Evolutionary conservation across 2,329 filamentous ascomycete genomes (phyloP).

Genomic region (Colletotrichum paranaense): DNA sequence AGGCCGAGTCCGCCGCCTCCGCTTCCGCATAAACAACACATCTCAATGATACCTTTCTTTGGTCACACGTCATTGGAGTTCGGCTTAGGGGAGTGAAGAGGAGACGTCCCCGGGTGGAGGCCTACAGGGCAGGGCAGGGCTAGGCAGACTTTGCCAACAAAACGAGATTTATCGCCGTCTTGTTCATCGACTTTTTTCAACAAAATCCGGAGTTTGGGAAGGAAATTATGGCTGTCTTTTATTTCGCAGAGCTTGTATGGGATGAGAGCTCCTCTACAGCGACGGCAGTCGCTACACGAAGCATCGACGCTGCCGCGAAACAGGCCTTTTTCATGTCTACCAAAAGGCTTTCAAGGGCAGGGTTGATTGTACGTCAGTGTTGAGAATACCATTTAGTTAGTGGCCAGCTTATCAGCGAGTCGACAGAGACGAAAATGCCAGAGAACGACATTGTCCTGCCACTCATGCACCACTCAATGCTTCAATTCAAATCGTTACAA

Average conservation of each 20-base stretch:
- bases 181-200: constrained; percentile 9
- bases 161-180: background rate
- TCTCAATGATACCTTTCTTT: background rate
- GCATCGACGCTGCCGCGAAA: constrained; percentile 21
- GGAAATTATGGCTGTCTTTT: background rate
- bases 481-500: background rate
- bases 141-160: background rate
- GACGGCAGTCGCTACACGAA: background rate
- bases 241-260: constrained; percentile 13
- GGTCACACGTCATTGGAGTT: constrained; percentile 20
- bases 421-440: constrained; percentile 24
- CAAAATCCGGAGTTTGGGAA: constrained; percentile 26
- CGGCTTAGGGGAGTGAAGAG: background rate
- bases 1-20: constrained; percentile 55
- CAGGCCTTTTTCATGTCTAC: background rate
- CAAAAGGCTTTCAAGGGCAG: constrained; percentile 9
- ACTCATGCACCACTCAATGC: background rate
- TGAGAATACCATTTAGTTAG: constrained; percentile 30
- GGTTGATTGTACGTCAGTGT: constrained; percentile 29
- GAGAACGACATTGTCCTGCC: constrained; percentile 2
- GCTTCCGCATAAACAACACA: constrained; percentile 12
- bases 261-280: constrained; percentile 5
- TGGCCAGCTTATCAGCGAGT: constrained; percentile 24
- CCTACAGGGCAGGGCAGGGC: background rate
- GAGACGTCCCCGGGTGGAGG: background rate